phyloP scores from a whole-genome alignment of 768 basidiomycete species.

The Xanthoconium purpureum region DNA sequence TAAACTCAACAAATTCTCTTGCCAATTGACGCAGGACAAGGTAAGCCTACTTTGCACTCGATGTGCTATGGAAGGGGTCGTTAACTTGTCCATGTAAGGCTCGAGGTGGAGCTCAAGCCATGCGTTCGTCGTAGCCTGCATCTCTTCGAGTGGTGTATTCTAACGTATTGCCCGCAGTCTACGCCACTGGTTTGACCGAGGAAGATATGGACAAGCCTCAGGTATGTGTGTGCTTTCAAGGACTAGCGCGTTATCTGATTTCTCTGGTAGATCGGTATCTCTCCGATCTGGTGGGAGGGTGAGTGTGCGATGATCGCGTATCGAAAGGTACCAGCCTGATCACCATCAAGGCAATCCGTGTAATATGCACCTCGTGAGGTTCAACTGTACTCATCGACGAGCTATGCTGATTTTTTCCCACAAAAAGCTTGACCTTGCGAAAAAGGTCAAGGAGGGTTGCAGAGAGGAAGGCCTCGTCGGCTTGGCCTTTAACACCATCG shows the following conservation, averaged over 20 bases:
- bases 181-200: constrained; percentile 73
- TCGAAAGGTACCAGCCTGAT: background rate
- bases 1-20: constrained; percentile 72
- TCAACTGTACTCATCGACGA: background rate
- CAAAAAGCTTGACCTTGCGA: constrained; percentile 69
- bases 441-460: constrained; percentile 80
- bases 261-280: constrained; percentile 70
- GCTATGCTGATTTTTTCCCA: constrained; percentile 1
- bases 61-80: background rate
- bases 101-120: constrained; percentile 79
- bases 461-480: constrained; percentile 78
- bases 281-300: constrained; percentile 93
- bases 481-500: constrained; percentile 81
- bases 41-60: constrained; percentile 34
- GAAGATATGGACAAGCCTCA: constrained; percentile 85
- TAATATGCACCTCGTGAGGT: constrained; percentile 71
- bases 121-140: constrained; percentile 58
- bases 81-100: constrained; percentile 32
- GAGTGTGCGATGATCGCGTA: background rate
- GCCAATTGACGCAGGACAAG: constrained; percentile 75
- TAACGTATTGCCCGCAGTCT: constrained; percentile 40
- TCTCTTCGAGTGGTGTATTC: background rate
- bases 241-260: constrained; percentile 5
- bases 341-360: constrained; percentile 70
- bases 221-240: constrained; percentile 36